Conservation (phyloP, 768 basidiomycete species). For the Scleroderma bovista region DNA sequence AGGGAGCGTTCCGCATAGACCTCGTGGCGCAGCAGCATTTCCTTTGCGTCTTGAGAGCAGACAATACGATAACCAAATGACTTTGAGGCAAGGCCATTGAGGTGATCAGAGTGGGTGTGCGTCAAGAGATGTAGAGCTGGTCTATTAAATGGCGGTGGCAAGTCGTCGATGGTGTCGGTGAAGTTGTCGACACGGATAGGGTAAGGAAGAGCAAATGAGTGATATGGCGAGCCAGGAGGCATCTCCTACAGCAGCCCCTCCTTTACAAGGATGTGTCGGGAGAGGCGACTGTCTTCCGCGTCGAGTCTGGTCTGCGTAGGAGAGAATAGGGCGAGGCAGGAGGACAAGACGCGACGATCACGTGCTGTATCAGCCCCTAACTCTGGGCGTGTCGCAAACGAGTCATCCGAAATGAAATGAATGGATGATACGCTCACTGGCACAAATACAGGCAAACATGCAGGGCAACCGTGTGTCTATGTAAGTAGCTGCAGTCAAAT, state of each 20-base stretch:
- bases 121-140: constrained; percentile 68
- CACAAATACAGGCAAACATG: no score
- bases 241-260: constrained; percentile 29
- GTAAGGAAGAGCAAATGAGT: constrained; percentile 75
- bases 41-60: constrained; percentile 80
- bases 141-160: constrained; percentile 28
- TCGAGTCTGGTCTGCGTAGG: no score
- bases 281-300: no score
- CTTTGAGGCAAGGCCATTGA: constrained; percentile 67
- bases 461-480: no score
- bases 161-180: constrained; percentile 34
- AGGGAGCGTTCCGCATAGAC: constrained; percentile 59
- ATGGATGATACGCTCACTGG: no score
- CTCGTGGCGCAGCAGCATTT: constrained; percentile 79
- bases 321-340: no score
- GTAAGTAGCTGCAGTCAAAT: no score
- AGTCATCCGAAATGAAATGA: no score
- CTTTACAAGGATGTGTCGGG: no score
- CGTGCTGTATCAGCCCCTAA: no score
- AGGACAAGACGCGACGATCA: no score
- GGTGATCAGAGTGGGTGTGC: constrained; percentile 89
- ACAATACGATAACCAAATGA: constrained; percentile 69
- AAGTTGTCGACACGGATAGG: constrained; percentile 87
- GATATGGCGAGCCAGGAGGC: constrained; percentile 74
- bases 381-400: no score